Percentiles rank a stretch among this genome's conserved stretches.
These are phyloP conservation scores for Citrus reticulata DNA, from an alignment of 345 rosid genomes.

Conservation along the genomic window DNA sequence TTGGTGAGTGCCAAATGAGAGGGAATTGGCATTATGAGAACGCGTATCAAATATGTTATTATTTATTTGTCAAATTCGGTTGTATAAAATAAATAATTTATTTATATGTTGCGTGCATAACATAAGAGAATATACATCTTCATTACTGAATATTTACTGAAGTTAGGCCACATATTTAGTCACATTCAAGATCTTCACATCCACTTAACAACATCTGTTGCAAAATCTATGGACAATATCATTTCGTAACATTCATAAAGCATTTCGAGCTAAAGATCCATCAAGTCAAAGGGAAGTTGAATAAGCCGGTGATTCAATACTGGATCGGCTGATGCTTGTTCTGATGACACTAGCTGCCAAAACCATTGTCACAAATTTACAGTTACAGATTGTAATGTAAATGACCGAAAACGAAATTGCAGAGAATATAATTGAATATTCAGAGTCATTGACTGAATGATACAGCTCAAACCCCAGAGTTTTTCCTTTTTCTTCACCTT, in stretches of 20 bases:
- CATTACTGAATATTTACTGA: too few species aligned
- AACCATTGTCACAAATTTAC: not conserved
- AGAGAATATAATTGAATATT: not conserved
- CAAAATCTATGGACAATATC: too few species aligned
- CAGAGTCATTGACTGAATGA: not conserved
- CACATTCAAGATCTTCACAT: too few species aligned
- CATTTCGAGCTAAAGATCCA: not conserved
- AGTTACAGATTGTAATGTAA: not conserved
- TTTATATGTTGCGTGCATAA: too few species aligned
- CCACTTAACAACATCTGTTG: too few species aligned
- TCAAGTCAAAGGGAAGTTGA: not conserved
- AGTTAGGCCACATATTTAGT: too few species aligned
- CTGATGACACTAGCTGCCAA: not conserved
- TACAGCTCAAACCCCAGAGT: not conserved
- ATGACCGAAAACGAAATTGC: not conserved
- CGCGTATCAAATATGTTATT: not conserved
- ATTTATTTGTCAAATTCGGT: too few species aligned
- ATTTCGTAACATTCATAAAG: not conserved
- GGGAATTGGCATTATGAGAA: not conserved
- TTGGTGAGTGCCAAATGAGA: not conserved
- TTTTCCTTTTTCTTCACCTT: not conserved
- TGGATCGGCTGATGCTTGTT: not conserved
- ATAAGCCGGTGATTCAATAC: not conserved
- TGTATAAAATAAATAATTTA: too few species aligned
- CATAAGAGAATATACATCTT: too few species aligned